phyloP scores from a whole-genome alignment of 352 stramenopile genomes.

The Phytopythium delawarense region DNA sequence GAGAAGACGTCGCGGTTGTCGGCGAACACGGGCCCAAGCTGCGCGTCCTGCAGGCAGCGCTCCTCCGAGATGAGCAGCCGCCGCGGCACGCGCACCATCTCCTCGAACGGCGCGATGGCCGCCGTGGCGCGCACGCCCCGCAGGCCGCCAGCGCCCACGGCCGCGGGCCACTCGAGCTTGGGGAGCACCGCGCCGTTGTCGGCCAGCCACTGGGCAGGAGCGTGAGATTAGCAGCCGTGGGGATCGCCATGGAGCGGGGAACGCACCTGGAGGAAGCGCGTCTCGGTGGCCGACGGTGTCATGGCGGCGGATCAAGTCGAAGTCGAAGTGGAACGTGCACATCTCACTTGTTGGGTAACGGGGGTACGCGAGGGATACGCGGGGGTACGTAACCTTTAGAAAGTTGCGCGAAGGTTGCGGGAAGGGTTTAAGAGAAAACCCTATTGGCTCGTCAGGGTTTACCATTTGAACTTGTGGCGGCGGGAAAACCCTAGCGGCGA shows the following conservation, averaged over 20 bases:
- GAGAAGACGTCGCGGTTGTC: slow-evolving; percentile 65
- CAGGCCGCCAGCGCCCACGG: slow-evolving; percentile 37
- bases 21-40: slow-evolving; percentile 39
- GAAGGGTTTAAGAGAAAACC: slow-evolving; percentile 7
- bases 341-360: neutral
- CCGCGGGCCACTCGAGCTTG: slow-evolving; percentile 72
- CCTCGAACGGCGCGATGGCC: slow-evolving; percentile 51
- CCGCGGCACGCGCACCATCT: slow-evolving; percentile 63
- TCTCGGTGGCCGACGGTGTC: slow-evolving; percentile 15
- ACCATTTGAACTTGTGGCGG: neutral
- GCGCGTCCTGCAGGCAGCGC: slow-evolving; percentile 45
- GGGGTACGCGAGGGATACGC: too few species aligned
- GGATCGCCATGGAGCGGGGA: neutral
- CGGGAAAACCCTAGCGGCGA: slow-evolving; percentile 9
- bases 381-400: too few species aligned
- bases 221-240: neutral
- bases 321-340: neutral
- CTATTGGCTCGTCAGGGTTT: neutral
- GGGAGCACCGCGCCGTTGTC: slow-evolving; percentile 69
- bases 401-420: slow-evolving; percentile 1
- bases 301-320: slow-evolving; percentile 4
- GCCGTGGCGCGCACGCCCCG: slow-evolving; percentile 52
- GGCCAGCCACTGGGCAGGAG: slow-evolving; percentile 42
- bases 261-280: slow-evolving; percentile 45
- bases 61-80: slow-evolving; percentile 74